phyloP scores from a whole-genome alignment of 768 basidiomycete species.

The Russula dissimulans region DNA sequence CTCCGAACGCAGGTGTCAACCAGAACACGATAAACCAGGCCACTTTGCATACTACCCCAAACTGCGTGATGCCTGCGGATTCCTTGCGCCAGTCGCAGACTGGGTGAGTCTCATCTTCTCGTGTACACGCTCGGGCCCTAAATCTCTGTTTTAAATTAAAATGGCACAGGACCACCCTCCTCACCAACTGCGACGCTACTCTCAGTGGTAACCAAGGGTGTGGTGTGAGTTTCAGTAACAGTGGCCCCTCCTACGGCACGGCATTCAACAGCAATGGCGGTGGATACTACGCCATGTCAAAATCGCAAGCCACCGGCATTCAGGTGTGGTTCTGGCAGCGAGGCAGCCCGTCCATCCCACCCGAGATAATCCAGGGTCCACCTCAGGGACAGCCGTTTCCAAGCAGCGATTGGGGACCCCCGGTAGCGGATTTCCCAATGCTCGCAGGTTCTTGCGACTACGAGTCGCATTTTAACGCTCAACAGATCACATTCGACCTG shows the following conservation, averaged over 20 bases:
- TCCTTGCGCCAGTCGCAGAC: conserved; percentile 27
- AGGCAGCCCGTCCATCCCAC: conserved; percentile 35
- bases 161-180: conserved; percentile 29
- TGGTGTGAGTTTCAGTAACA: conserved; percentile 36
- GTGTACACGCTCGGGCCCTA: not conserved
- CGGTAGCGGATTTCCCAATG: conserved; percentile 42
- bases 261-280: conserved; percentile 45
- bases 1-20: conserved; percentile 37
- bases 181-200: conserved; percentile 40
- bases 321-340: conserved; percentile 57
- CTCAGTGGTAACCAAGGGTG: conserved; percentile 55
- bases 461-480: conserved; percentile 40
- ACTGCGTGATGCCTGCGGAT: conserved; percentile 37
- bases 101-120: conserved; percentile 31
- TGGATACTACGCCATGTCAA: conserved; percentile 50
- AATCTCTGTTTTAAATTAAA: not conserved
- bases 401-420: conserved; percentile 32
- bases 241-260: conserved; percentile 35
- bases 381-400: conserved; percentile 2
- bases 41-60: conserved; percentile 45
- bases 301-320: conserved; percentile 35
- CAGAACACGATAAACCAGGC: conserved; percentile 35
- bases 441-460: conserved; percentile 39
- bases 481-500: conserved; percentile 47
- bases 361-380: conserved; percentile 26